Conservation (phyloP, 1,139 yeast genomes). For the Yamadazyma songkhlaensis region DNA sequence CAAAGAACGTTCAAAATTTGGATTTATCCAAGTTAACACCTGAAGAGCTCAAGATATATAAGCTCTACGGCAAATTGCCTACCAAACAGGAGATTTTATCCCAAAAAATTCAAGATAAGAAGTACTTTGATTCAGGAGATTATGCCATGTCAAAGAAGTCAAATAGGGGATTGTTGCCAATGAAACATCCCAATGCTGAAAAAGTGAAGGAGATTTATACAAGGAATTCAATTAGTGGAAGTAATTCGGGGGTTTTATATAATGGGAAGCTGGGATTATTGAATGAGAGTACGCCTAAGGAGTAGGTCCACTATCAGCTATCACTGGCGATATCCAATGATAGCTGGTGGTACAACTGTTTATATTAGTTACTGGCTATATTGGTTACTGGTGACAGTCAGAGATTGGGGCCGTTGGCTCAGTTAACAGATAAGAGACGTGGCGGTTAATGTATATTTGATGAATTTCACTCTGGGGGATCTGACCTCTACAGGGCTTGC, state of each 20-base stretch:
- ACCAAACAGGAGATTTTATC: slow-evolving; percentile 78
- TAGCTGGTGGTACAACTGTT: too few species aligned
- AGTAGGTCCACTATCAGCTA: slow-evolving; percentile 7
- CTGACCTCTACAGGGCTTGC: too few species aligned
- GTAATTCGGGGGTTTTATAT: slow-evolving; percentile 43
- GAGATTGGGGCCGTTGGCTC: too few species aligned
- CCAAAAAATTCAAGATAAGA: slow-evolving; percentile 80
- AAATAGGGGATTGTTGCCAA: slow-evolving; percentile 28
- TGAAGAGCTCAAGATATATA: slow-evolving; percentile 68
- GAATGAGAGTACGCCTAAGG: slow-evolving; percentile 40
- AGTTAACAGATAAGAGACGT: too few species aligned
- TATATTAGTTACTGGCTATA: too few species aligned
- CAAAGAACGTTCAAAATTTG: slow-evolving; percentile 43
- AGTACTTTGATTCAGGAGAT: slow-evolving; percentile 96
- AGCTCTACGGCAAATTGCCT: slow-evolving; percentile 86
- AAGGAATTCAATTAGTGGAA: slow-evolving; percentile 44
- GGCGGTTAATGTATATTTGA: too few species aligned
- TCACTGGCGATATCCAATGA: too few species aligned
- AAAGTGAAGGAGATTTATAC: slow-evolving; percentile 47
- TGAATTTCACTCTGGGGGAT: too few species aligned
- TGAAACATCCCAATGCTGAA: slow-evolving; percentile 50
- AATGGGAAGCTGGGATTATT: slow-evolving; percentile 48
- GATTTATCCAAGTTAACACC: slow-evolving; percentile 61
- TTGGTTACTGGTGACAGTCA: too few species aligned
- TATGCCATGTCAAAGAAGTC: slow-evolving; percentile 80